Evolutionary conservation across 257 asterid genomes (phyloP).

Genomic region (Nicotiana tomentosiformis): DNA sequence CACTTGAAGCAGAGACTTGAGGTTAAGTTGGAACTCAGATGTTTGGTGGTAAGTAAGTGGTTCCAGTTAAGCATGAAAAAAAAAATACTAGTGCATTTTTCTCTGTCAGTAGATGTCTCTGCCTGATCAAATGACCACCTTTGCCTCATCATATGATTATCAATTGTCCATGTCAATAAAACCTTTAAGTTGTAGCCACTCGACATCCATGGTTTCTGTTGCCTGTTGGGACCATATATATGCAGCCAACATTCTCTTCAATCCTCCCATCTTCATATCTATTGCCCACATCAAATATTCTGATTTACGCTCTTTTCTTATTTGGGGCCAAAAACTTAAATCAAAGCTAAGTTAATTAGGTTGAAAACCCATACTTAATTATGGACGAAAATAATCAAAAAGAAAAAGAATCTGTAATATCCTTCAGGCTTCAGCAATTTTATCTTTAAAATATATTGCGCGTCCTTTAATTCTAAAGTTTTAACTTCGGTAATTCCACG

Average conservation of each 20-base stretch:
- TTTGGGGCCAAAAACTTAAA: neutral
- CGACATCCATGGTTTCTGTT: neutral
- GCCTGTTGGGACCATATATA: neutral
- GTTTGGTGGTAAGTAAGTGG: neutral
- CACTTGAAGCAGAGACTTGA: neutral
- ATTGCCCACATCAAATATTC: neutral
- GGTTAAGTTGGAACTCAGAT: neutral
- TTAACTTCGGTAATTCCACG: too few relatives aligned
- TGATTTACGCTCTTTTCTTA: neutral
- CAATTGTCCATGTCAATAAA: conserved; percentile 21
- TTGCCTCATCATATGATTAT: conserved; percentile 15
- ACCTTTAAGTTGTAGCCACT: conserved; percentile 12
- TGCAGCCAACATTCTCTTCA: neutral
- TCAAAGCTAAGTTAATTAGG: too few relatives aligned
- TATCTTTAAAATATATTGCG: too few relatives aligned
- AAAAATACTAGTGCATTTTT: conserved; percentile 12
- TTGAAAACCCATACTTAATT: too few relatives aligned
- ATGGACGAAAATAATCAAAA: too few relatives aligned
- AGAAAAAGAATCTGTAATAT: too few relatives aligned
- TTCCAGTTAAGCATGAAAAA: conserved; percentile 13
- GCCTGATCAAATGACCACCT: conserved; percentile 12
- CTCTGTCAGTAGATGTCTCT: neutral
- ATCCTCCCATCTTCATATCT: neutral
- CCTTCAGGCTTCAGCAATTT: too few relatives aligned
- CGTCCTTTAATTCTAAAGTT: too few relatives aligned